Evolutionary conservation across 495 filamentous ascomycete genomes (phyloP).

Genomic region (Penicillium psychrofluorescens): DNA sequence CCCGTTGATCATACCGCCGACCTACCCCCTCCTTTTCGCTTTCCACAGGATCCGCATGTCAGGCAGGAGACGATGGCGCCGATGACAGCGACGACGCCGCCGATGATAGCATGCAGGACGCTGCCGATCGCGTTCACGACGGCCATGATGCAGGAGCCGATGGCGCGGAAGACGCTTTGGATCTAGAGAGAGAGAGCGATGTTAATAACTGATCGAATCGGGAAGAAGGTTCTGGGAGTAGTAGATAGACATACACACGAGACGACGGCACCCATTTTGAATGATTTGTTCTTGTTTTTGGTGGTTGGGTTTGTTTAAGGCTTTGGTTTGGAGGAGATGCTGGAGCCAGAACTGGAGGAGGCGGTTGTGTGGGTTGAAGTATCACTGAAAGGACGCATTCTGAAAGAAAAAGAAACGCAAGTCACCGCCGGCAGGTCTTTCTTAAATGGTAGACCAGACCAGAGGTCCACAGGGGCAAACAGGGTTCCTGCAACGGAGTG

Average conservation of each 20-base stretch:
- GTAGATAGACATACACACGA: slow-evolving; percentile 71
- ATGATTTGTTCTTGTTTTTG: neutral
- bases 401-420: neutral
- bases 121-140: slow-evolving; percentile 75
- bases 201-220: slow-evolving; percentile 10
- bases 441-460: too few species aligned
- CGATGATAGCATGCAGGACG: slow-evolving; percentile 72
- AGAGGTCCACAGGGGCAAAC: too few species aligned
- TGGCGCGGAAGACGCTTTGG: slow-evolving; percentile 67
- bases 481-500: too few species aligned
- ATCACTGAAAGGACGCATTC: slow-evolving; percentile 30
- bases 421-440: too few species aligned
- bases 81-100: slow-evolving; percentile 70
- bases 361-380: slow-evolving; percentile 23
- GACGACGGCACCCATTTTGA: slow-evolving; percentile 88
- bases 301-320: slow-evolving; percentile 4
- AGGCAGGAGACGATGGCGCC: slow-evolving; percentile 81
- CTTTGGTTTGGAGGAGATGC: slow-evolving; percentile 12
- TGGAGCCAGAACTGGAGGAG: slow-evolving; percentile 18
- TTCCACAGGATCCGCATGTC: slow-evolving; percentile 63
- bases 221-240: neutral
- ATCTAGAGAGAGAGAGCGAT: slow-evolving; percentile 47
- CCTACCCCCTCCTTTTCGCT: slow-evolving; percentile 24
- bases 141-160: slow-evolving; percentile 77
- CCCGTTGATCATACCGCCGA: slow-evolving; percentile 12